Conservation (phyloP, 768 basidiomycete species). For the Sporobolomyces pararoseus region DNA sequence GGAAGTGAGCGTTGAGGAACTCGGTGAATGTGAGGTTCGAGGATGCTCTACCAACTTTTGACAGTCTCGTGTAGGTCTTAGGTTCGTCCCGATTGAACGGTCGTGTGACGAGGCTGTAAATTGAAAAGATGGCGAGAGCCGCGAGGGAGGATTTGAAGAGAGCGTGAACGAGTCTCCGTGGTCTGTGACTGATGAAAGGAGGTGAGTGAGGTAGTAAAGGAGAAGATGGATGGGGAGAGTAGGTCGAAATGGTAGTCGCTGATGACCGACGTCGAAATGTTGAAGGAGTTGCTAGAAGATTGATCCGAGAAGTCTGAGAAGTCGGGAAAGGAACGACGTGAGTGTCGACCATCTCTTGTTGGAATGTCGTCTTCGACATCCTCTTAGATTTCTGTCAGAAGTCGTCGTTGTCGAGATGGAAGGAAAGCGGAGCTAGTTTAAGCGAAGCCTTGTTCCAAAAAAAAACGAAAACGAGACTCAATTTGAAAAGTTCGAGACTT, state of each 20-base stretch:
- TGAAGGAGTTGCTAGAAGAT: slow-evolving; percentile 4
- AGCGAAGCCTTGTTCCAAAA: too few relatives aligned
- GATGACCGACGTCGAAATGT: slow-evolving; percentile 10
- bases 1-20: slow-evolving; percentile 23
- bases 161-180: background rate
- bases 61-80: background rate
- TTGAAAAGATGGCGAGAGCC: background rate
- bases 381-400: too few relatives aligned
- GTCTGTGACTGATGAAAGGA: background rate
- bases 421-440: too few relatives aligned
- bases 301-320: slow-evolving; percentile 2
- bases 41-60: background rate
- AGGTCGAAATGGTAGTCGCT: background rate
- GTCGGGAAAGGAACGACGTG: background rate
- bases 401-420: too few relatives aligned
- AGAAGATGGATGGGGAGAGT: background rate
- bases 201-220: background rate
- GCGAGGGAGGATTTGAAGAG: background rate
- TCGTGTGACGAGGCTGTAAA: background rate
- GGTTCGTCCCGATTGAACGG: background rate
- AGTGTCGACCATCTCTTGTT: too few relatives aligned
- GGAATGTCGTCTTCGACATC: too few relatives aligned
- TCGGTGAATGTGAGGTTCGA: slow-evolving; percentile 13
- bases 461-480: too few relatives aligned
- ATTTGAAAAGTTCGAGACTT: background rate